These are phyloP conservation scores for Fusarium penzigii DNA, from an alignment of 2,329 filamentous ascomycete species.

Conservation along the genomic window DNA sequence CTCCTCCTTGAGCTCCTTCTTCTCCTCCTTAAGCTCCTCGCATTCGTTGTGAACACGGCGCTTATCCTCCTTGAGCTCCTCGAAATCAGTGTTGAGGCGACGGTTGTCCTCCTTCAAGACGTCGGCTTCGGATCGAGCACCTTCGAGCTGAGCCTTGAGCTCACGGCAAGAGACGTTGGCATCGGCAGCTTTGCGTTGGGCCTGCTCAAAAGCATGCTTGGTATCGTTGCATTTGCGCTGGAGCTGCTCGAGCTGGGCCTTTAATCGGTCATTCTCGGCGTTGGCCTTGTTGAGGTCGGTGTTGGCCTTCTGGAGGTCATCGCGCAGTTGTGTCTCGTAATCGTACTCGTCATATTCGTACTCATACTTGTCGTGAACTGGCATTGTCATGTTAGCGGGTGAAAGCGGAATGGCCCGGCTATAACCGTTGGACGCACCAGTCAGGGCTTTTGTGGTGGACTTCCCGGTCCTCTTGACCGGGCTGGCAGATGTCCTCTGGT, in stretches of 20 bases:
- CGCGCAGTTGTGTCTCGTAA: slow-evolving; percentile 22
- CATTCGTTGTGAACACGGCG: slow-evolving; percentile 29
- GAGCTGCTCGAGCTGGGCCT: slow-evolving; percentile 29
- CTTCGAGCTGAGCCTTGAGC: slow-evolving; percentile 30
- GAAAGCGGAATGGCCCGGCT: slow-evolving; percentile 9
- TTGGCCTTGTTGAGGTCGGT: slow-evolving; percentile 30
- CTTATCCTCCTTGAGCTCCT: slow-evolving; percentile 29
- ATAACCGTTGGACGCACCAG: slow-evolving; percentile 20
- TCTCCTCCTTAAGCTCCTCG: slow-evolving; percentile 25
- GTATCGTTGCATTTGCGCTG: slow-evolving; percentile 33
- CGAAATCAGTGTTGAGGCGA: slow-evolving; percentile 25
- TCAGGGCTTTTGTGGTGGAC: slow-evolving; percentile 22
- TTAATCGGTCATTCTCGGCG: slow-evolving; percentile 31
- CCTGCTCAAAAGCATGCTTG: slow-evolving; percentile 20
- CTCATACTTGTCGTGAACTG: slow-evolving; percentile 22
- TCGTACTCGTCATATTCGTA: slow-evolving; percentile 27
- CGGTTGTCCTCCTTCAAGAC: slow-evolving; percentile 29
- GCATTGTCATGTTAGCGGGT: slow-evolving; percentile 16
- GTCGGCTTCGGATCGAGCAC: slow-evolving; percentile 26
- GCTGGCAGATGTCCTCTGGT: slow-evolving; percentile 31
- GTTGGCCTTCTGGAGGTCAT: slow-evolving; percentile 32
- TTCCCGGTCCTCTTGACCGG: slow-evolving; percentile 26
- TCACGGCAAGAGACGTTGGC: slow-evolving; percentile 24
- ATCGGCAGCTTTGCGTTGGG: slow-evolving; percentile 18
- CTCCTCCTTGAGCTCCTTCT: slow-evolving; percentile 22